phyloP scores from a whole-genome alignment of 768 basidiomycete species.

The Cystofilobasidium macerans region DNA sequence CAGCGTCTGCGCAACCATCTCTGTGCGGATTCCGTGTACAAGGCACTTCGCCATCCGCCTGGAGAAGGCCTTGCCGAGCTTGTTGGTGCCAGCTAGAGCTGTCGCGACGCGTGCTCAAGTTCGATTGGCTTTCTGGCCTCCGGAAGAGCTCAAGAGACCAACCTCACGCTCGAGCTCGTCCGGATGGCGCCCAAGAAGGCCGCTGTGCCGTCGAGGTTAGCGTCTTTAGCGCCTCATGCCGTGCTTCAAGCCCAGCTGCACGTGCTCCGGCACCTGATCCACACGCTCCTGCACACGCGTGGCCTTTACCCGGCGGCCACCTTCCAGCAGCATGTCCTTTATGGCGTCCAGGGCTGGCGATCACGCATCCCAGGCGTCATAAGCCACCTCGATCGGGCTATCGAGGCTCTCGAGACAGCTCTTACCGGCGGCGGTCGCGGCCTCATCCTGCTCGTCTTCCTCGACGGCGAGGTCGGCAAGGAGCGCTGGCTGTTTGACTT shows the following conservation, averaged over 20 bases:
- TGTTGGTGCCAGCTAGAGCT: too few relatives aligned
- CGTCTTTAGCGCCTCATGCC: neutral
- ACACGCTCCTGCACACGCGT: neutral
- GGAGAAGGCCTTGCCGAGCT: too few relatives aligned
- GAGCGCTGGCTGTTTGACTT: neutral
- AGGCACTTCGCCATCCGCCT: too few relatives aligned
- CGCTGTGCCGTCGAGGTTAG: neutral
- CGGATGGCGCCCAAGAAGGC: neutral
- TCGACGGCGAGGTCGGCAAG: neutral
- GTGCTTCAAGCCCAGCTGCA: slow-evolving; percentile 4
- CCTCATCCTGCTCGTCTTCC: neutral
- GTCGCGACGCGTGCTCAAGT: too few relatives aligned
- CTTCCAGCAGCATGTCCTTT: neutral
- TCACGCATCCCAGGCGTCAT: slow-evolving; percentile 1
- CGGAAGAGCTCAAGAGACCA: too few relatives aligned
- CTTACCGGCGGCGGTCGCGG: neutral
- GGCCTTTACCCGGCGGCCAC: neutral
- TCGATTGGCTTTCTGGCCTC: too few relatives aligned
- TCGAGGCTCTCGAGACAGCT: neutral
- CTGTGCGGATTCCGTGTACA: too few relatives aligned
- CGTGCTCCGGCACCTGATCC: neutral
- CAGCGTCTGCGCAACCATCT: too few relatives aligned
- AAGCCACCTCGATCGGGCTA: neutral
- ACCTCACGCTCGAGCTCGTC: neutral
- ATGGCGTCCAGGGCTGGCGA: neutral